Percentiles rank a stretch among this genome's conserved stretches.
Evolutionary conservation across 768 basidiomycete species (phyloP).

Genomic region (Symmetrospora coprosmae): DNA sequence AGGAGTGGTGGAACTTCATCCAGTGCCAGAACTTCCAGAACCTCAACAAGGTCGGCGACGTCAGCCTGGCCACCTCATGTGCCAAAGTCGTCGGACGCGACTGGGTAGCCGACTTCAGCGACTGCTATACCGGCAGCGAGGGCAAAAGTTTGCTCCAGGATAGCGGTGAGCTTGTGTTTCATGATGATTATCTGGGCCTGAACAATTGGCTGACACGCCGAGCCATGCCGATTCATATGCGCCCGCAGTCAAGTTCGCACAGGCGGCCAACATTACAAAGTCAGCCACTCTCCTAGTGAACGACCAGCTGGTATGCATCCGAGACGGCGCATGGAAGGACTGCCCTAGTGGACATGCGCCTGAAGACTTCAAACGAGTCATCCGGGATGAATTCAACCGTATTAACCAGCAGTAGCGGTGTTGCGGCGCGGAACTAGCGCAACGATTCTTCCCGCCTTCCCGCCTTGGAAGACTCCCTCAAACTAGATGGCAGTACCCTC

Average conservation of each 20-base stretch:
- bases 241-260: not conserved
- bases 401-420: constrained; percentile 2
- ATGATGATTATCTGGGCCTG: not conserved
- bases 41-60: constrained; percentile 4
- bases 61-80: constrained; percentile 3
- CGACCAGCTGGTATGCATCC: constrained; percentile 14
- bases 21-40: constrained; percentile 19
- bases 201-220: not conserved
- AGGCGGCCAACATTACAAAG: not conserved
- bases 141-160: not conserved
- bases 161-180: not conserved
- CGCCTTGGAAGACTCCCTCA: too few relatives aligned
- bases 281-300: constrained; percentile 6
- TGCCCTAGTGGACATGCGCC: constrained; percentile 1
- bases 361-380: constrained; percentile 3
- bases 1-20: constrained; percentile 19
- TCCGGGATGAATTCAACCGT: not conserved
- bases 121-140: constrained; percentile 9
- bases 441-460: too few relatives aligned
- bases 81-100: constrained; percentile 12
- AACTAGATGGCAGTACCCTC: too few relatives aligned
- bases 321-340: constrained; percentile 13
- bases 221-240: not conserved
- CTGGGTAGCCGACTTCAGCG: constrained; percentile 10
- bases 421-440: too few relatives aligned